Evolutionary conservation across 768 basidiomycete species (phyloP), one percentile per base, ranked within the genome.

Genomic region (Mycena pura): DNA sequence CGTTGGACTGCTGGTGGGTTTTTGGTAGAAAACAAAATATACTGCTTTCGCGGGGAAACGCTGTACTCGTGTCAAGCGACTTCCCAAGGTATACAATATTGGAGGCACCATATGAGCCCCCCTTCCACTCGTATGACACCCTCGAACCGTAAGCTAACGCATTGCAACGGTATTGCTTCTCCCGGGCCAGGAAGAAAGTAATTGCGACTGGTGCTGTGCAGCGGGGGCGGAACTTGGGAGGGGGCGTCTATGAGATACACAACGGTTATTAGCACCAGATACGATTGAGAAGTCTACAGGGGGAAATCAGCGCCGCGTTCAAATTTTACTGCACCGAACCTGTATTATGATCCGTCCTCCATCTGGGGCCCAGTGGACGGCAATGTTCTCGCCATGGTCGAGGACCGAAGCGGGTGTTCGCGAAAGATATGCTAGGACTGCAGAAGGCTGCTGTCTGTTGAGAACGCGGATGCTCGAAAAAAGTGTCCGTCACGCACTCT

Each of bases 101-200:
- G 39, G 62, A 48, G 36, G 53, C 60, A 91, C 92, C 90, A 90
- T 44, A 91, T 74, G 24, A 95, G 78, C 22, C 80, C 80, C 3
- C 93, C 92, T 57, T 95, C 91, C 10, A 92, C 84, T 11, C 86
- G 85, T 57, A 95, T 83, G 28, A 95, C 91, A 2, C 93, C 93
- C 70, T 94, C 92, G 53, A 95, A 86, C 34, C 86, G 83, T 51
- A 94, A 78, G 46, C 78, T 80, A 34, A 92, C 74, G n/a, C 86
- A 82, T 53, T 89, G 89, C 31, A 94, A 76, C 0, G 86, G 84
- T 3, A 87, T 72, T 6, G 84, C 90, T 75, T 93, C 92, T n/a
- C 93, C 92, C 11, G 93, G 84, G 36, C 93, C 92, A 21, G 90
- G 80, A 21, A 91, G 75, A 71, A 94, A 92, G 47, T 62, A 62